Conservation (phyloP, 495 filamentous ascomycete species). For the Staphylotrichum longicolle region DNA sequence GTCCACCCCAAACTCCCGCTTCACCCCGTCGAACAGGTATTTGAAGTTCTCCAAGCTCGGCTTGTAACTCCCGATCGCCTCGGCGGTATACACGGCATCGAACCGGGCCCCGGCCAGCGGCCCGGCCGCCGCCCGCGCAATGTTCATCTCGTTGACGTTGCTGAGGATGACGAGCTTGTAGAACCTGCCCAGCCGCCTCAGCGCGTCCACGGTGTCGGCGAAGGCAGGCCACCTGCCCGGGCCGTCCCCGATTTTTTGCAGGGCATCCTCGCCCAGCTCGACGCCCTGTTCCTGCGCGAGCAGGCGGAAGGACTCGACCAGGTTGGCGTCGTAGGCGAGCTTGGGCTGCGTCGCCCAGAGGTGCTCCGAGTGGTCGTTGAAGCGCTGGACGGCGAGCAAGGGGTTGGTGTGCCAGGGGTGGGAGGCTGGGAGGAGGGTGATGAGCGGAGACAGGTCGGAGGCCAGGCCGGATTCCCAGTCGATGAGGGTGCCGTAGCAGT, state of each 20-base stretch:
- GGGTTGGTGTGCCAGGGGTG: slow-evolving; percentile 44
- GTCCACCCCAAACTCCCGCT: slow-evolving; percentile 54
- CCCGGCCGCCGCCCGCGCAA: slow-evolving; percentile 51
- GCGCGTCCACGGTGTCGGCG: slow-evolving; percentile 59
- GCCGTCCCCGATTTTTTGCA: slow-evolving; percentile 48
- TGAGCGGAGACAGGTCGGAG: slow-evolving; percentile 39
- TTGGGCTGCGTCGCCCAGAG: slow-evolving; percentile 51
- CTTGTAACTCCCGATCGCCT: slow-evolving; percentile 76
- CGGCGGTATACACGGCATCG: slow-evolving; percentile 69
- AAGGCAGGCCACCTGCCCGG: slow-evolving; percentile 64
- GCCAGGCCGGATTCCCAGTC: slow-evolving; percentile 62
- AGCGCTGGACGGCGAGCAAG: slow-evolving; percentile 31
- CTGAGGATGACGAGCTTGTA: slow-evolving; percentile 71
- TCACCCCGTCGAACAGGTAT: slow-evolving; percentile 57
- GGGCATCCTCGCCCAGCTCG: slow-evolving; percentile 28
- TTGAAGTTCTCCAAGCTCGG: slow-evolving; percentile 64
- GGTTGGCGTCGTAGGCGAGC: slow-evolving; percentile 58
- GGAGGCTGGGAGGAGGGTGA: slow-evolving; percentile 39
- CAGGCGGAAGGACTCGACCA: slow-evolving; percentile 48
- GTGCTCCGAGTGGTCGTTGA: slow-evolving; percentile 32
- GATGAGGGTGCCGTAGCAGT: slow-evolving; percentile 80
- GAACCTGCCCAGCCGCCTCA: slow-evolving; percentile 51
- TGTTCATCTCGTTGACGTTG: slow-evolving; percentile 67
- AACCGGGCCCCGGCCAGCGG: slow-evolving; percentile 50
- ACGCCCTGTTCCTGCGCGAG: slow-evolving; percentile 46